Percentiles rank a stretch among this genome's conserved stretches.
Evolutionary conservation across 1,284 basidiomycete species (phyloP).

Genomic region (Ceratobasidium sp.): DNA sequence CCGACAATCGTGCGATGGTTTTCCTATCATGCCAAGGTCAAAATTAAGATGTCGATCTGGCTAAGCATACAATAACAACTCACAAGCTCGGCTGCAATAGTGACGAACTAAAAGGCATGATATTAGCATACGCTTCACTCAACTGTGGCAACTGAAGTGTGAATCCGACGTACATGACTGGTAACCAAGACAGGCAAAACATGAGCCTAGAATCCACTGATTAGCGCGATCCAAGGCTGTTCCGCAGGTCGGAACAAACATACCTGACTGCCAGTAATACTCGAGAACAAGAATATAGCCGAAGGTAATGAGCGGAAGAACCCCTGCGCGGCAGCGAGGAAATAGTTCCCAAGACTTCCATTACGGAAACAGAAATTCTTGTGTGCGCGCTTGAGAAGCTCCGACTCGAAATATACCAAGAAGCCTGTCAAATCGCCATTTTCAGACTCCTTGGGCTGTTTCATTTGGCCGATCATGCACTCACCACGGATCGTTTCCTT

Average conservation of each 20-base stretch:
- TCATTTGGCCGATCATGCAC: conserved; percentile 15
- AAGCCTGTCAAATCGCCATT: conserved; percentile 69
- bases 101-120: conserved; percentile 67
- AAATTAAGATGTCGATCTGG: conserved; percentile 40
- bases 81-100: conserved; percentile 93
- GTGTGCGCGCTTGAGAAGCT: conserved; percentile 87
- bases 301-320: conserved; percentile 93
- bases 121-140: background rate
- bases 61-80: conserved; percentile 54
- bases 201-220: conserved; percentile 66
- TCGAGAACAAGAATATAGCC: conserved; percentile 95
- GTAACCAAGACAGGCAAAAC: conserved; percentile 94
- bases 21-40: conserved; percentile 63
- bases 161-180: conserved; percentile 75
- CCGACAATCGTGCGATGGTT: conserved; percentile 87
- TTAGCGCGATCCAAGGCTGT: conserved; percentile 32
- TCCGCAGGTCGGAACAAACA: conserved; percentile 36
- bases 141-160: background rate
- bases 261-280: conserved; percentile 84
- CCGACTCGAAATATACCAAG: conserved; percentile 90
- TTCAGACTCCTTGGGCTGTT: background rate
- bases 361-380: conserved; percentile 93
- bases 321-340: conserved; percentile 85
- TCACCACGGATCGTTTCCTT: conserved; percentile 90
- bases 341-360: conserved; percentile 91